A percentile compares a stretch with the other conserved stretches of the same genome.
phyloP scores from a whole-genome alignment of 73 alveolate species.

The Paramecium caudatum region DNA sequence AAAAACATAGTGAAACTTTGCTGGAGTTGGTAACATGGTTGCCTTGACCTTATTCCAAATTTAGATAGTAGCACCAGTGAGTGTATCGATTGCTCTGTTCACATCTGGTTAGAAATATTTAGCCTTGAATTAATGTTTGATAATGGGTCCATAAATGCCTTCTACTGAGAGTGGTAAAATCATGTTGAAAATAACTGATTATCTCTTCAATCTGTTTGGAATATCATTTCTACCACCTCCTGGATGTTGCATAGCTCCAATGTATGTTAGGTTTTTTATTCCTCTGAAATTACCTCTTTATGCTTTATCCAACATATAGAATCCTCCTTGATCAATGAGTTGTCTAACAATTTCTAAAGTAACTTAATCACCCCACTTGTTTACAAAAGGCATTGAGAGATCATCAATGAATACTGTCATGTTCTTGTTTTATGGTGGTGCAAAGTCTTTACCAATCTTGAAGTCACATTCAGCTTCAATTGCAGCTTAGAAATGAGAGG shows the following conservation, averaged over 20 bases:
- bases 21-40: slow-evolving; percentile 99
- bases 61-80: slow-evolving; percentile 95
- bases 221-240: slow-evolving; percentile 99
- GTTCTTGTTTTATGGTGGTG: slow-evolving; percentile 98
- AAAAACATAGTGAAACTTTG: slow-evolving; percentile 99
- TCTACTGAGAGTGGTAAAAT: slow-evolving; percentile 99
- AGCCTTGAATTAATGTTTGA: slow-evolving; percentile 94
- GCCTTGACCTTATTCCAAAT: slow-evolving; percentile 97
- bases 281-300: slow-evolving; percentile 99
- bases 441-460: slow-evolving; percentile 98
- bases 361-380: slow-evolving; percentile 99
- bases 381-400: slow-evolving; percentile 95
- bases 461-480: slow-evolving; percentile 99
- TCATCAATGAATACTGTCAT: slow-evolving; percentile 99
- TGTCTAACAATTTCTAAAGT: slow-evolving; percentile 99
- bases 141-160: slow-evolving; percentile 99
- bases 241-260: slow-evolving; percentile 99
- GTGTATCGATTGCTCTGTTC: slow-evolving; percentile 91
- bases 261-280: slow-evolving; percentile 96
- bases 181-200: slow-evolving; percentile 99
- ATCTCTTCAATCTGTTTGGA: slow-evolving; percentile 99
- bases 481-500: slow-evolving; percentile 98
- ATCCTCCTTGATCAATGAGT: slow-evolving; percentile 98
- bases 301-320: slow-evolving; percentile 99
- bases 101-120: slow-evolving; percentile 95